Percentiles rank a stretch among this genome's conserved stretches.
These are phyloP conservation scores for Ammopiptanthus mongolicus DNA, from an alignment of 306 rosid species.

Conservation along the genomic window DNA sequence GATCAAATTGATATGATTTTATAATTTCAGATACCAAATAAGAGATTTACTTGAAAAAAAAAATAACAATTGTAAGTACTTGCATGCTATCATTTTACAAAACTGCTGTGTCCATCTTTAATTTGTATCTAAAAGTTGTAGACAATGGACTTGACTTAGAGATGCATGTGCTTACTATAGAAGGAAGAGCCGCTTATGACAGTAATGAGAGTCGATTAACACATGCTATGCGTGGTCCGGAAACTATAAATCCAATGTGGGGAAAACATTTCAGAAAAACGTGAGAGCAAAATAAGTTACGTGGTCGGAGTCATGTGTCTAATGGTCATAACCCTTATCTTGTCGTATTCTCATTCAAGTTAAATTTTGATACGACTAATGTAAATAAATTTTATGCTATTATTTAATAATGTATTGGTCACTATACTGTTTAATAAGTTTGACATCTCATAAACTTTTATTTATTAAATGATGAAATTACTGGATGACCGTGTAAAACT, in stretches of 20 bases:
- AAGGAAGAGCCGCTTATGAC: not conserved
- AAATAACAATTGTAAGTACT: not conserved
- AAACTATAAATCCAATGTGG: not conserved
- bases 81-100: not conserved
- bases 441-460: too few species aligned
- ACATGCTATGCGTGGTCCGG: conserved; percentile 4
- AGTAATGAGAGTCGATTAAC: not conserved
- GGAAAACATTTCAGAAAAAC: not conserved
- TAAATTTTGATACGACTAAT: too few species aligned
- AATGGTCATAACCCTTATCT: not conserved
- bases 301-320: conserved; percentile 16
- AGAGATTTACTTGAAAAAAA: too few species aligned
- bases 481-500: too few species aligned
- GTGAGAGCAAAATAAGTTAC: conserved; percentile 11
- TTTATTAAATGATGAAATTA: too few species aligned
- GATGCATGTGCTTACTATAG: not conserved
- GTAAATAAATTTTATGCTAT: too few species aligned
- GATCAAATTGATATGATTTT: too few species aligned
- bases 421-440: too few species aligned
- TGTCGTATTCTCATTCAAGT: not conserved
- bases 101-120: not conserved
- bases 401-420: too few species aligned
- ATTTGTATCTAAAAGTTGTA: not conserved
- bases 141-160: not conserved
- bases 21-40: too few species aligned